Percentiles rank a stretch among this genome's conserved stretches.
These are phyloP conservation scores for Echria macrotheca DNA, from an alignment of 495 filamentous ascomycete genomes.

Conservation along the genomic window DNA sequence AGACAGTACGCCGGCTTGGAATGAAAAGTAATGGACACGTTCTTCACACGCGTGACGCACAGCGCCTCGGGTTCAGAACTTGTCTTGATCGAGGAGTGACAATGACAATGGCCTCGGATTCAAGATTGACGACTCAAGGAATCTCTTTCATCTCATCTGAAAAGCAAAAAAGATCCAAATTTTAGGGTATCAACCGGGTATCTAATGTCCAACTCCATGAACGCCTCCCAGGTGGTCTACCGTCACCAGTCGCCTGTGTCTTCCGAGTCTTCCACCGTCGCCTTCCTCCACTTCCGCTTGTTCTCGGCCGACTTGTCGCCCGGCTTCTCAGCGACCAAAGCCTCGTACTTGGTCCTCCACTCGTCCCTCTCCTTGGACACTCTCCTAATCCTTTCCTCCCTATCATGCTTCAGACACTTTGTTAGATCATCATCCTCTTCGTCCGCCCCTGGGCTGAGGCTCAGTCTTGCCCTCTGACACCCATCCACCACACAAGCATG, in stretches of 20 bases:
- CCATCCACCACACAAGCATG: slow-evolving; percentile 5
- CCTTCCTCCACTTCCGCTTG: not conserved
- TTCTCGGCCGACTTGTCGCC: not conserved
- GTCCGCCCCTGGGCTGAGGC: not conserved
- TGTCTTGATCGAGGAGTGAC: no score
- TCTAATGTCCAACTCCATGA: not conserved
- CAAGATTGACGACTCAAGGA: no score
- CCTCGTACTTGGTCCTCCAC: not conserved
- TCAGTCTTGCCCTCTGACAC: slow-evolving; percentile 5
- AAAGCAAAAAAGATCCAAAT: no score
- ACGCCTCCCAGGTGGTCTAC: not conserved
- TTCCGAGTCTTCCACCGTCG: slow-evolving; percentile 5
- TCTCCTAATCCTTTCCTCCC: slow-evolving; percentile 3
- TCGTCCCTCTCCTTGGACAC: not conserved
- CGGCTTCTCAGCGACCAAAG: not conserved
- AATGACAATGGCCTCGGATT: no score
- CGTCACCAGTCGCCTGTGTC: not conserved
- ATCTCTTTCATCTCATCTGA: no score
- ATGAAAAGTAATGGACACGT: no score
- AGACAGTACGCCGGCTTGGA: no score
- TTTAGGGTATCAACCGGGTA: not conserved
- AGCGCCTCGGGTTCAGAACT: no score
- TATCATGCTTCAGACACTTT: slow-evolving; percentile 1
- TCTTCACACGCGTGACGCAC: no score
- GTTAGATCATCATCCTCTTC: not conserved